Evolutionary conservation across 805 yeast genomes (phyloP), one percentile per base, ranked within the genome.

Genomic region (Yarrowia sp.): DNA sequence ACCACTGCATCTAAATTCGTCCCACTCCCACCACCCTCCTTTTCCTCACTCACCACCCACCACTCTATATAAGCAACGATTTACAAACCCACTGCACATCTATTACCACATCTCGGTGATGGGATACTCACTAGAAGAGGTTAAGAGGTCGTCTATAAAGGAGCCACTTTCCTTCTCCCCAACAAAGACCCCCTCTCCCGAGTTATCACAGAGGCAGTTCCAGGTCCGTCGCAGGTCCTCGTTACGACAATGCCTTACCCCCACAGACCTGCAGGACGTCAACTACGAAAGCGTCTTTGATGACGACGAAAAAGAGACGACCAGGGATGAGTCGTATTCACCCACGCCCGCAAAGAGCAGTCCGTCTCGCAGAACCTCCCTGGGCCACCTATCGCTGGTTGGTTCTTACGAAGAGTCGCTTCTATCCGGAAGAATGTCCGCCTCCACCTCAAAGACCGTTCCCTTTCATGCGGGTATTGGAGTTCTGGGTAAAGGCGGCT

Each of bases 321-420:
- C 17, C 19, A 43, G 26, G 26, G 61, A 38, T 36, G 46, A 36
- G 46, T 26, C 61, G 26, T 33, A 26, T 19, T 28, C 61, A 10
- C 32, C 44, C 17, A 24, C 61, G 2, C 46, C 44, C 17, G 12
- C 33, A 2, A 36, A 54, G 19, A 30, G 46, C 30, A 36, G 46
- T n/a, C 33, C 56, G 2, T 24, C 61, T 14, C 61, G 46, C 14
- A 54, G 61, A 54, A 54, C 61, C 11, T 54, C 61, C 5, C 26
- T 54, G 8, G 61, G 46, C 22, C 61, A 54, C 46, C 69, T 66
- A 61, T 64, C 74, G 4, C 65, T 74, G 30, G 71, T 72, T 19
- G 77, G 77, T 16, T 73, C 77, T 9, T 74, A 73, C 58, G 77
- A 74, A 48, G 77, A 74, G 67, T 69, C 74, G 14, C 65, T 74